A percentile compares a stretch with the other conserved stretches of the same genome.
Evolutionary conservation across 2,329 filamentous ascomycete genomes (phyloP).

Genomic region (Beauveria medogensis): DNA sequence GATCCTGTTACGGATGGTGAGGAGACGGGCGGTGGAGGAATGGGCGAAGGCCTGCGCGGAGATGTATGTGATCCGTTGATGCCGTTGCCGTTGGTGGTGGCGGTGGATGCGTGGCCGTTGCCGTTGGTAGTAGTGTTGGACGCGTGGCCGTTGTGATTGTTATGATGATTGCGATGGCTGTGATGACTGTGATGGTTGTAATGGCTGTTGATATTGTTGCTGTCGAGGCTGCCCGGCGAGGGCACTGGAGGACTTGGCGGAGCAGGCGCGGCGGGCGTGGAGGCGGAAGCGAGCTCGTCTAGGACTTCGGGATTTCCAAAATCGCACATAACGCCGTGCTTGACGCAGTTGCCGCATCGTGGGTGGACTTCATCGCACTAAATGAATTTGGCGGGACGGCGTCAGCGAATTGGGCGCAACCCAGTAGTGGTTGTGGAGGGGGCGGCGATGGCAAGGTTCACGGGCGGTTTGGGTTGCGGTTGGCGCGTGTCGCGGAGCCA

Average conservation of each 20-base stretch:
- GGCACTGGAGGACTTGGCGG: slow-evolving; percentile 19
- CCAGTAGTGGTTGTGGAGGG: background rate
- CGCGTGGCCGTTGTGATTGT: background rate
- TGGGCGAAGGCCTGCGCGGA: slow-evolving; percentile 8
- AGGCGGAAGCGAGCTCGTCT: slow-evolving; percentile 33
- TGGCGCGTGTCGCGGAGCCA: background rate
- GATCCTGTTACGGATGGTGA: slow-evolving; percentile 16
- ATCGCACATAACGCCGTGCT: slow-evolving; percentile 59
- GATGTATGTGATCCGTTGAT: background rate
- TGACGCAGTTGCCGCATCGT: slow-evolving; percentile 56
- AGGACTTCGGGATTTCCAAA: slow-evolving; percentile 47
- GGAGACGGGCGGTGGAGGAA: slow-evolving; percentile 9
- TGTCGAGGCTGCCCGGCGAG: slow-evolving; percentile 16
- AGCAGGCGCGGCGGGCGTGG: slow-evolving; percentile 12
- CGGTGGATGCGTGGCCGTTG: background rate
- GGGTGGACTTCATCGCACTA: slow-evolving; percentile 61
- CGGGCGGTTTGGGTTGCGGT: background rate
- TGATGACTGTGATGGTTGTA: background rate
- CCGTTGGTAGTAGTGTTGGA: background rate
- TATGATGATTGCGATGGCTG: background rate
- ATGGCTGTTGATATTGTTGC: slow-evolving; percentile 4
- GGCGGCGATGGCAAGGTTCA: background rate
- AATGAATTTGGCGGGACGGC: background rate
- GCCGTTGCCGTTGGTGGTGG: background rate
- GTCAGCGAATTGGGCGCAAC: background rate